Evolutionary conservation across 2,329 filamentous ascomycete genomes (phyloP), one percentile per base, ranked within the genome.

Genomic region (Hypoxylon sp.): DNA sequence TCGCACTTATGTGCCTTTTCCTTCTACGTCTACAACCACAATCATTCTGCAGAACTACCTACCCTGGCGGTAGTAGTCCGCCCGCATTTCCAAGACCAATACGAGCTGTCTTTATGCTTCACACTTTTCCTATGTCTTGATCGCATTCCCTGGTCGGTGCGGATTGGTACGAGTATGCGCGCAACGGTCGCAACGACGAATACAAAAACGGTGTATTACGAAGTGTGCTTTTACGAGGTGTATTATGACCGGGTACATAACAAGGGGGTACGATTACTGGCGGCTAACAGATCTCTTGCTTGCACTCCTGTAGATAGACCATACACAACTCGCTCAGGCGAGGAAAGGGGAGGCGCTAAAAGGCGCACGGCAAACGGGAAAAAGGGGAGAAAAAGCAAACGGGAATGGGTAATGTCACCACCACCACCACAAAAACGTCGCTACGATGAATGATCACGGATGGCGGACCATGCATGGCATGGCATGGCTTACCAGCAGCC

Each of bases 241-340:
- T 59, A 56, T 46, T 56, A 60, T 51, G 50, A 44, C 19, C n/a
- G 26, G 26, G 37, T 37, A 52, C 20, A 37, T 47, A 15, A 46
- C 44, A 54, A 43, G 24, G 51, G 39, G 37, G 13, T 32, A 46
- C 15, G 51, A 54, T 15, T 53, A 32, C 51, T 56, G 50, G 20
- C 44, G 44, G 44, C 44, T 50, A 55, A 55, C 15, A 15, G 13
- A 46, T 26, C 6, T 46, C 39, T 55, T 53, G 52, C 48, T 56
- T 52, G 49, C 15, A 5, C 48, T 55, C 41, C 49, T 64, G 60
- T 59, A 56, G 47, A 58, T 65, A 67, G 54, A 64, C 34, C 48
- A 62, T 49, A 51, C 43, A 60, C 2, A 39, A 47, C 62, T 67
- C 65, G 65, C 65, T 67, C 62, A 30, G 58, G 65, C 65, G 65